Base-by-base conservation (phyloP, 2,329 filamentous ascomycete genomes). In the Xylariaceae sp. region DNA sequence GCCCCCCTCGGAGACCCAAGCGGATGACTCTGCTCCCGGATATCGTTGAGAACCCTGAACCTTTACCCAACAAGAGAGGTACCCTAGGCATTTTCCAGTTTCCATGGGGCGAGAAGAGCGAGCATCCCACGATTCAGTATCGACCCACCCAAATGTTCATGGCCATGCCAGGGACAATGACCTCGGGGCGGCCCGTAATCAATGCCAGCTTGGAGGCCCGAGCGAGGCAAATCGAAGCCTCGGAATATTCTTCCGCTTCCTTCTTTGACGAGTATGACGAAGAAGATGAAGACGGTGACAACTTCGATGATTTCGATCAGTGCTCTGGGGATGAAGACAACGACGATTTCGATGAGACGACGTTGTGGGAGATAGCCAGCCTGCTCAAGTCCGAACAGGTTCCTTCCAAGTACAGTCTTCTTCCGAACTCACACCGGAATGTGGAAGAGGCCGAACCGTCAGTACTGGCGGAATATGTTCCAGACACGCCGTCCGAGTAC, bases 1-100 rank as follows among this genome's bases (percentile, higher is more conserved):
- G 67, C 29, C 76, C 76, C 11, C 67, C 68, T 11, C 63, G 75
- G 27, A 68, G 64, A 35, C 73, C 59, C 49, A 74, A 62, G 53
- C 69, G 75, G 26, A 57, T 77, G n/a, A 77, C 74, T 6, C 51
- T 68, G 29, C 64, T 81, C 5, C 74, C 77, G 11, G 77, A 80
- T 49, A 80, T 80, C 39, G 49, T 77, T 21, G 77, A 80, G 51
- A 77, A 66, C 42, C 77, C 77, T 4, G 58, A 72, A 47, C 75
- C 75, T 22, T 58, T 80, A 4, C 67, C 68, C 4, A 61, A 77
- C 50, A 74, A 71, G 54, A 64, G 68, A 26, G 73, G 66, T 10
- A 78, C 74, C 9, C 63, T 80, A 13, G 77, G 75, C 5, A 72
- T 80, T 46, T 81, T 78, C 58, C 72, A 77, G 45, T 80, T 80